phyloP scores from a whole-genome alignment of 2,329 filamentous ascomycete species.

The Aspergillus puulaauensis region DNA sequence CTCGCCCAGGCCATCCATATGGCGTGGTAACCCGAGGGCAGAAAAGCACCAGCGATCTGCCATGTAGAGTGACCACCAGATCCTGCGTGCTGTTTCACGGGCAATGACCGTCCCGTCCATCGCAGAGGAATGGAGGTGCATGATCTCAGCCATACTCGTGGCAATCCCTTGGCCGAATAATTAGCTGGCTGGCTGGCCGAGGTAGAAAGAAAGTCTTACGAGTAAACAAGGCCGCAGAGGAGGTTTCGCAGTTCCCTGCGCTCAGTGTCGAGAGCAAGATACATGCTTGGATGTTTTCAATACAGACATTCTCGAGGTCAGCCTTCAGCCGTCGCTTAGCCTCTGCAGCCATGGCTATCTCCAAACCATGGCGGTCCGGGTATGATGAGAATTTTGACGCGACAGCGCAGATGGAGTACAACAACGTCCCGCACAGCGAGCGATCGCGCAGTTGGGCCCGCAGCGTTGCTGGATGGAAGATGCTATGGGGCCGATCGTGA shows the following conservation, averaged over 20 bases:
- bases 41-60: slow-evolving; percentile 32
- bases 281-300: slow-evolving; percentile 34
- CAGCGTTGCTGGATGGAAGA: slow-evolving; percentile 3
- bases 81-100: slow-evolving; percentile 21
- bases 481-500: slow-evolving; percentile 7
- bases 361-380: not conserved
- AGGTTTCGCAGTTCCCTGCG: slow-evolving; percentile 23
- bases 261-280: slow-evolving; percentile 31
- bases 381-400: not conserved
- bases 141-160: not conserved
- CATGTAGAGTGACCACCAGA: slow-evolving; percentile 36
- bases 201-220: slow-evolving; percentile 8
- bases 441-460: not conserved
- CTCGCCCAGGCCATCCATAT: slow-evolving; percentile 20
- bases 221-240: slow-evolving; percentile 31
- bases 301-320: slow-evolving; percentile 32
- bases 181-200: too few relatives aligned
- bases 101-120: slow-evolving; percentile 6
- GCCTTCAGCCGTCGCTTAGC: slow-evolving; percentile 42
- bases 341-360: not conserved
- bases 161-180: not conserved
- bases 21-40: slow-evolving; percentile 31
- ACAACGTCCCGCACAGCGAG: not conserved
- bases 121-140: not conserved
- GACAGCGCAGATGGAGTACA: slow-evolving; percentile 1